Evolutionary conservation across 2,329 filamentous ascomycete species (phyloP).

Genomic region (Aspergillus japonicus): DNA sequence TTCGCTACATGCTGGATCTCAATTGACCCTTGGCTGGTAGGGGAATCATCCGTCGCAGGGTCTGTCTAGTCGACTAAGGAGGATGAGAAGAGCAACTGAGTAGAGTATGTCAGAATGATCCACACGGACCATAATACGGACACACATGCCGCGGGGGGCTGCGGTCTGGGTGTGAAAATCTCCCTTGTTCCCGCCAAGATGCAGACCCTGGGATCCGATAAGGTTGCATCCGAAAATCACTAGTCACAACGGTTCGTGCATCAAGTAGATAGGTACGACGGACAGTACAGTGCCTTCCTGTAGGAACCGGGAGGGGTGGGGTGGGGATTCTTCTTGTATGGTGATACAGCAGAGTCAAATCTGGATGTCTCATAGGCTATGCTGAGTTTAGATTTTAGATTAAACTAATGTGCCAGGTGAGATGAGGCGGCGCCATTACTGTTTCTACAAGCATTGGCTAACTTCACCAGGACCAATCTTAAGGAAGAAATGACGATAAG

Average conservation of each 20-base stretch:
- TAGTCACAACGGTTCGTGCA: not conserved
- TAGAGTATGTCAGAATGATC: too few relatives aligned
- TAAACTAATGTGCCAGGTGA: too few relatives aligned
- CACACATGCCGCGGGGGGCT: not conserved
- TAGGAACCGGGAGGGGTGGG: not conserved
- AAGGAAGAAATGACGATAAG: not conserved
- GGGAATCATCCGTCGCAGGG: too few relatives aligned
- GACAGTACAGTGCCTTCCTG: too few relatives aligned
- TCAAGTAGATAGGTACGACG: not conserved
- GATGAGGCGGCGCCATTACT: too few relatives aligned
- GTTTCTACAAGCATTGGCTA: too few relatives aligned
- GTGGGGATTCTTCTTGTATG: not conserved
- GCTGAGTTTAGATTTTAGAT: too few relatives aligned
- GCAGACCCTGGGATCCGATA: constrained; percentile 2
- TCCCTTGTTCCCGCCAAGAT: not conserved
- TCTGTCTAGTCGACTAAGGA: too few relatives aligned
- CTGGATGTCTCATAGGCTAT: too few relatives aligned
- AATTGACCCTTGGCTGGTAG: too few relatives aligned
- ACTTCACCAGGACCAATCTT: not conserved
- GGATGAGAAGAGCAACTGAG: too few relatives aligned
- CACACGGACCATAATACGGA: not conserved
- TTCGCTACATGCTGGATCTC: too few relatives aligned
- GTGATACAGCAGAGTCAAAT: not conserved
- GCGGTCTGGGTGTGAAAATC: not conserved
- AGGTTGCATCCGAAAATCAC: constrained; percentile 2